Evolutionary conservation across 345 rosid species (phyloP).

Genomic region (Gossypium arboreum): DNA sequence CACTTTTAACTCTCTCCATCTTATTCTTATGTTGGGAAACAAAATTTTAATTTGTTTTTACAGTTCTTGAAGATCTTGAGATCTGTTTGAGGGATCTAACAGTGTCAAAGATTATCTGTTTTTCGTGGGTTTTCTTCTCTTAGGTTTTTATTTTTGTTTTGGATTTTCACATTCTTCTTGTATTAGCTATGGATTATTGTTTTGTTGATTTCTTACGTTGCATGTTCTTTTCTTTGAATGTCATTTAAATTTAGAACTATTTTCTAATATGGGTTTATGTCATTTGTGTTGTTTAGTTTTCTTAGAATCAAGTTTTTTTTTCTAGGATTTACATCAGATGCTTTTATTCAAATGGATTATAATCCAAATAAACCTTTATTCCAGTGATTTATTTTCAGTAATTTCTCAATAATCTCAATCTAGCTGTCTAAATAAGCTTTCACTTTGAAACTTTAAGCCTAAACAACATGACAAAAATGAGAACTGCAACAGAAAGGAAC

Average conservation of each 20-base stretch:
- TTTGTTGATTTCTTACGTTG: constrained; percentile 2
- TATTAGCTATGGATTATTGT: not conserved
- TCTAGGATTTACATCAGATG: too few species aligned
- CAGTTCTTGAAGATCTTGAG: too few species aligned
- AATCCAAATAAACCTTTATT: too few species aligned
- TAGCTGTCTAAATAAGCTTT: not conserved
- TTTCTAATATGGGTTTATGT: not conserved
- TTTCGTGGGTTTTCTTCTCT: not conserved
- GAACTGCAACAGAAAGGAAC: not conserved
- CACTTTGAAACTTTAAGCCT: not conserved
- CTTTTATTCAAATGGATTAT: not conserved
- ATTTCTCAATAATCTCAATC: not conserved
- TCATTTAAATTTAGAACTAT: not conserved
- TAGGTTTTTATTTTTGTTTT: not conserved
- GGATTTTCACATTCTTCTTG: constrained; percentile 2
- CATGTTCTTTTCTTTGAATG: constrained; percentile 1
- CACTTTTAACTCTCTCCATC: too few species aligned
- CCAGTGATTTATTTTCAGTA: not conserved
- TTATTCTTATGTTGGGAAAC: too few species aligned
- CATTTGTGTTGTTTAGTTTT: not conserved
- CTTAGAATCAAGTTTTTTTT: not conserved
- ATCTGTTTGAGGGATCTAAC: too few species aligned
- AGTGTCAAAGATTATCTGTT: too few species aligned
- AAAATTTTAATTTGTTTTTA: too few species aligned
- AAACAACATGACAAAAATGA: not conserved